These are phyloP conservation scores for Nothopassalora personata DNA, from an alignment of 2,329 filamentous ascomycete species.

Conservation along the genomic window DNA sequence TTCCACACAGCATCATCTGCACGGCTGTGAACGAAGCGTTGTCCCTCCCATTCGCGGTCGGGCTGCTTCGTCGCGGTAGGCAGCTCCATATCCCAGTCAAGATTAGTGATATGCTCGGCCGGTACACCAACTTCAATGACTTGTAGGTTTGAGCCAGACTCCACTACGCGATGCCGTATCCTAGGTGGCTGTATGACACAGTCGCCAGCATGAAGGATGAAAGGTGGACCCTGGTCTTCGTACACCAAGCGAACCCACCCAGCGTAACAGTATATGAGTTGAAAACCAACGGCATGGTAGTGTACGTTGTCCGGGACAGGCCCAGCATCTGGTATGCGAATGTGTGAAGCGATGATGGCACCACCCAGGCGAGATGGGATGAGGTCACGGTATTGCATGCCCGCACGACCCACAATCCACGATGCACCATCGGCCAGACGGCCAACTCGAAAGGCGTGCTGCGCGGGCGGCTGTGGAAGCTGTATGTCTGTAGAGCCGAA, in stretches of 20 bases:
- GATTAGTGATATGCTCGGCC: slow-evolving; percentile 13
- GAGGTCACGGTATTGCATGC: slow-evolving; percentile 14
- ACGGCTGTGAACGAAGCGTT: slow-evolving; percentile 10
- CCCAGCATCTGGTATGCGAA: slow-evolving; percentile 11
- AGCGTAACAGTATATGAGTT: slow-evolving; percentile 13
- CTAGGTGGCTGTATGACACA: slow-evolving; percentile 14
- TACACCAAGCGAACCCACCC: slow-evolving; percentile 14
- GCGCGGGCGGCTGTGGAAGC: slow-evolving; percentile 3
- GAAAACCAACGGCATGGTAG: slow-evolving; percentile 12
- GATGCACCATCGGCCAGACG: slow-evolving; percentile 9
- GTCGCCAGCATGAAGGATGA: slow-evolving; percentile 12
- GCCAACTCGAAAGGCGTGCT: slow-evolving; percentile 7
- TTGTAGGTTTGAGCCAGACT: slow-evolving; percentile 8
- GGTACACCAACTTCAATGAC: slow-evolving; percentile 14
- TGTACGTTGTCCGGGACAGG: slow-evolving; percentile 13
- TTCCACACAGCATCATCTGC: slow-evolving; percentile 9
- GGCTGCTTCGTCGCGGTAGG: slow-evolving; percentile 2
- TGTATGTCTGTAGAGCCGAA: slow-evolving; percentile 5
- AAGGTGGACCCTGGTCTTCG: slow-evolving; percentile 13
- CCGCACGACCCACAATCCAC: slow-evolving; percentile 12
- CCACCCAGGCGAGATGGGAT: slow-evolving; percentile 13
- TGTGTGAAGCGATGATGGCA: slow-evolving; percentile 16
- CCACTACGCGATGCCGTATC: slow-evolving; percentile 14
- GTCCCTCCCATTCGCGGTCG: slow-evolving; percentile 13
- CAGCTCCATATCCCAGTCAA: slow-evolving; percentile 10